Evolutionary conservation across 345 rosid species (phyloP).

Genomic region (Toxicodendron radicans): DNA sequence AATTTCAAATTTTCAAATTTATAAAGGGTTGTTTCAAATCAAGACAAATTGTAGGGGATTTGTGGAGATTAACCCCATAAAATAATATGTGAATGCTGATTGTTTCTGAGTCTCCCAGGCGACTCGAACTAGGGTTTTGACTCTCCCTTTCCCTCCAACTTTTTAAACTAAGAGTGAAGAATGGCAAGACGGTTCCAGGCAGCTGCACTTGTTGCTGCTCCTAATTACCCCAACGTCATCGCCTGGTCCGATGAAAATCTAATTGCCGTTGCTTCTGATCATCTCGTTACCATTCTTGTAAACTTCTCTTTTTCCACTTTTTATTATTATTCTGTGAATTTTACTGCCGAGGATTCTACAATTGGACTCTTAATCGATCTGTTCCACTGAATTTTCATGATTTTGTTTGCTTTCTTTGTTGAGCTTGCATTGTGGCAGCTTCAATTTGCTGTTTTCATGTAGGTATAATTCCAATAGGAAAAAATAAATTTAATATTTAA

Average conservation of each 20-base stretch:
- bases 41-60: no score
- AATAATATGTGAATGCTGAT: not conserved
- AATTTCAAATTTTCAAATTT: no score
- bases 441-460: no score
- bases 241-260: slow-evolving; percentile 96
- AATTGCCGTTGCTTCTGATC: slow-evolving; percentile 84
- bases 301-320: not conserved
- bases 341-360: no score
- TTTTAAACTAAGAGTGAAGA: not conserved
- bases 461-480: no score
- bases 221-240: slow-evolving; percentile 73
- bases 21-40: no score
- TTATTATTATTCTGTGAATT: not conserved
- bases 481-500: no score
- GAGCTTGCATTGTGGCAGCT: no score
- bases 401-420: no score
- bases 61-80: no score
- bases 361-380: not conserved
- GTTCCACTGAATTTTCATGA: no score
- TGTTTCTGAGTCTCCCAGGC: slow-evolving; percentile 20
- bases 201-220: slow-evolving; percentile 67
- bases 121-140: slow-evolving; percentile 70
- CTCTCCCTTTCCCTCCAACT: slow-evolving; percentile 23
- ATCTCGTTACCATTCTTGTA: slow-evolving; percentile 83
- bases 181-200: slow-evolving; percentile 92